These are phyloP conservation scores for Penicillium concentricum DNA, from an alignment of 2,329 filamentous ascomycete genomes.

Conservation along the genomic window DNA sequence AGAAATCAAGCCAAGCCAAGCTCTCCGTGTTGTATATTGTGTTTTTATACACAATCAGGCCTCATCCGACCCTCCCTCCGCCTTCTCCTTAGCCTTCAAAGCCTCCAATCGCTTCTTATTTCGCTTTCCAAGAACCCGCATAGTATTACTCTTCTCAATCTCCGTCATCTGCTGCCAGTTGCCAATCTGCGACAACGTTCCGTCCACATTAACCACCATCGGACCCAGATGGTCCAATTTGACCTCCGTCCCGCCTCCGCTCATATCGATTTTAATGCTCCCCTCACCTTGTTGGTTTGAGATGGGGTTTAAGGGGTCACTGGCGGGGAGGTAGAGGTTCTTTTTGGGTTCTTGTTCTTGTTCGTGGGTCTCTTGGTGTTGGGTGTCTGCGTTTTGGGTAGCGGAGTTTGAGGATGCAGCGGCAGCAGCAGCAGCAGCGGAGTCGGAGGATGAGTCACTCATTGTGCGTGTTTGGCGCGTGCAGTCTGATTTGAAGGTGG, in stretches of 20 bases:
- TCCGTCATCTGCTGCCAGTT: slow-evolving; percentile 74
- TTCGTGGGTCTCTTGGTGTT: slow-evolving; percentile 10
- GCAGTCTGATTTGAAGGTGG: slow-evolving; percentile 4
- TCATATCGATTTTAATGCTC: slow-evolving; percentile 78
- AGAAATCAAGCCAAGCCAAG: not conserved
- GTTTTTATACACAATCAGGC: too few relatives aligned
- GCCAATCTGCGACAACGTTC: slow-evolving; percentile 66
- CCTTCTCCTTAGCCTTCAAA: slow-evolving; percentile 44
- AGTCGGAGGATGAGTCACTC: slow-evolving; percentile 11
- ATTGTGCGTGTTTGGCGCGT: slow-evolving; percentile 22
- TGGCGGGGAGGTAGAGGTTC: slow-evolving; percentile 63
- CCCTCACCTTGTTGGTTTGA: slow-evolving; percentile 56
- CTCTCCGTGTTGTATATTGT: not conserved
- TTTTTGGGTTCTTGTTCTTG: slow-evolving; percentile 6
- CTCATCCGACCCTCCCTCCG: not conserved
- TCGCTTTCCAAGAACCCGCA: slow-evolving; percentile 66
- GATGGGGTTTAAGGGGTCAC: slow-evolving; percentile 52
- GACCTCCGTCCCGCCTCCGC: slow-evolving; percentile 41
- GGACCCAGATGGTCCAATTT: slow-evolving; percentile 69
- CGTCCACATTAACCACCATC: slow-evolving; percentile 71
- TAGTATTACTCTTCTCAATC: slow-evolving; percentile 64
- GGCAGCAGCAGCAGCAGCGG: not conserved
- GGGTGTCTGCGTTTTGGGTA: not conserved
- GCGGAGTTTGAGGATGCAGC: not conserved
- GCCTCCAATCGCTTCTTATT: slow-evolving; percentile 63